Evolutionary conservation across 179 eudicot species (phyloP).

Genomic region (Gypsophila paniculata): DNA sequence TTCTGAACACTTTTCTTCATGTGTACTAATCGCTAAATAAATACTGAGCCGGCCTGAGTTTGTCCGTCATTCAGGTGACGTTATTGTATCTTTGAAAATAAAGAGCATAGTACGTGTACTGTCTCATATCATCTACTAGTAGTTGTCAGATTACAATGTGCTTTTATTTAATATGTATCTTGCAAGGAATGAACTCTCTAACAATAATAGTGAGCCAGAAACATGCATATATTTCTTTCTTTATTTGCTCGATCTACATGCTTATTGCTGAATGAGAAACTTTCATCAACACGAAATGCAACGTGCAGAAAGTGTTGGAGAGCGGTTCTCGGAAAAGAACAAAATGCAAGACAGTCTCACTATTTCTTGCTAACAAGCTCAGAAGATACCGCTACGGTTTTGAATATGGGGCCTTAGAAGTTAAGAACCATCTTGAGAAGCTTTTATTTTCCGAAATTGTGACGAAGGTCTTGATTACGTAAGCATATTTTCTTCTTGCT

Average conservation of each 20-base stretch:
- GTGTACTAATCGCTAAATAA: not conserved
- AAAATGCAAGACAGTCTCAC: constrained; percentile 56
- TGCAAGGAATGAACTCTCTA: not conserved
- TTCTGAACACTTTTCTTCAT: constrained; percentile 3
- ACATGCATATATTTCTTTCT: not conserved
- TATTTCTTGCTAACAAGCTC: constrained; percentile 65
- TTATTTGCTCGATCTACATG: not conserved
- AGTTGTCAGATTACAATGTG: too few relatives aligned
- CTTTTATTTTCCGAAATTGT: constrained; percentile 63
- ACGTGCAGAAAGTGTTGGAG: constrained; percentile 72
- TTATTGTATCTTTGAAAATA: not conserved
- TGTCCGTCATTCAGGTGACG: not conserved
- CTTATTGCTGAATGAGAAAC: not conserved
- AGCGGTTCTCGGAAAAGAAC: constrained; percentile 64
- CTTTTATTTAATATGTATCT: not conserved
- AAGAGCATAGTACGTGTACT: not conserved
- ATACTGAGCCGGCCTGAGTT: not conserved
- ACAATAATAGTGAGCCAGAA: not conserved
- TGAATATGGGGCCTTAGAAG: constrained; percentile 85
- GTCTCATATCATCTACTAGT: not conserved
- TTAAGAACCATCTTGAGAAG: constrained; percentile 74
- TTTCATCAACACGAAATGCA: constrained; percentile 16
- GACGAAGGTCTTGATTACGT: constrained; percentile 60
- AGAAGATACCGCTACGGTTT: constrained; percentile 53
- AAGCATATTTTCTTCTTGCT: constrained; percentile 21